Base-by-base conservation (phyloP, 2,329 filamentous ascomycete genomes). In the Sarocladium strictum region DNA sequence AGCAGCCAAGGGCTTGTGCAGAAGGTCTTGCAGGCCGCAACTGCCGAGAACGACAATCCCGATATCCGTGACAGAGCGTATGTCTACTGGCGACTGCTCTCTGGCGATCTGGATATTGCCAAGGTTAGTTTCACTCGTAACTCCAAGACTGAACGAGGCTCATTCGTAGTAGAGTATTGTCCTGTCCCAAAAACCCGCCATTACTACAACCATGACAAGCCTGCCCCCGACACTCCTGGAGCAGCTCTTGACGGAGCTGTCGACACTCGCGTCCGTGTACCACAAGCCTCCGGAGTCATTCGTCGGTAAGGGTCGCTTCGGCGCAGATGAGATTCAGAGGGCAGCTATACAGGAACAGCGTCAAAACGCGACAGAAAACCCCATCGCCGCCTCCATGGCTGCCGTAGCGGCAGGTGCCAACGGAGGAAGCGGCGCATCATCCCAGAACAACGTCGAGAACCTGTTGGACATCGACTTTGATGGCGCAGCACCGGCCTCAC, bases 261-360 rank as follows among this genome's bases (percentile, higher is more conserved):
- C 93, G 12, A 97, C 94, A 10, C 81, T 99, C 27, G 91, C 94
- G 7, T 97, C 93, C 1, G 94, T 99, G 21, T 99, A 99, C 73
- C 94, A 99, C 81, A 97, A 96, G 74, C 92, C 92, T 9, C 92
- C 94, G 43, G 90, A 96, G 79, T 91, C 93, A n/a, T 99, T 99
- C 71, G 87, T 99, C 56, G 94, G 94, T 62, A 91, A 96, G 72
- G 94, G 94, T 40, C 86, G 93, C 43, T 97, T 90, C 62, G 94
- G 93, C 35, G 92, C 94, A 50, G 92, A 96, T 69, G 91, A 90
- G 57, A 90, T 99, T 65, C 94, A 97, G 72, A 87, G 88, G 61
- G 93, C 93, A 52, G 94, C 94, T 57, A 96, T 99, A 67, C 92
- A 96, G 75, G 94, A 99, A 74, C 91, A 96, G 76, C 83, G 89